Percentiles rank a stretch among this genome's conserved stretches.
Conservation (phyloP, 768 basidiomycete genomes). For the Boletus sensibilis region DNA sequence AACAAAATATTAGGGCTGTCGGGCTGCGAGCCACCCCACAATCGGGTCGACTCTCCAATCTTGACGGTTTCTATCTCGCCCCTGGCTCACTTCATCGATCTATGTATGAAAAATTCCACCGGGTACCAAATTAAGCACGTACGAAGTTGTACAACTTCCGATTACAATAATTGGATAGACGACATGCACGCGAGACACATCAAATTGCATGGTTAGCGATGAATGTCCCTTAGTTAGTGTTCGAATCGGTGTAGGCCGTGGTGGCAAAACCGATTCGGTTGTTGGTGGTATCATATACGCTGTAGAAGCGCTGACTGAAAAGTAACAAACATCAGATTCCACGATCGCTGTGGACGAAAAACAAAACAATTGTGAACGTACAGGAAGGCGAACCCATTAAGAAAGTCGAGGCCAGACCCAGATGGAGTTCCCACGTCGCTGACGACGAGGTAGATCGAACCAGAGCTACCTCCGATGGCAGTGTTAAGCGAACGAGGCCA, state of each 20-base stretch:
- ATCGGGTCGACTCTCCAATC: no score
- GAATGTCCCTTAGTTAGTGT: slow-evolving; percentile 6
- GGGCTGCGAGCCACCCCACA: no score
- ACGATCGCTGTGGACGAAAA: not conserved
- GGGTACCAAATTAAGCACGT: not conserved
- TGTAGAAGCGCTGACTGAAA: slow-evolving; percentile 42
- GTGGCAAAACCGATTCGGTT: slow-evolving; percentile 40
- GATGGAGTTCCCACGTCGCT: slow-evolving; percentile 11
- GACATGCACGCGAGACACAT: not conserved
- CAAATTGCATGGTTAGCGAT: not conserved
- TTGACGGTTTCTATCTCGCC: not conserved
- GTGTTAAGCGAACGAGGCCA: slow-evolving; percentile 37
- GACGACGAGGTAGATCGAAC: slow-evolving; percentile 31
- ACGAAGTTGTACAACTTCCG: not conserved
- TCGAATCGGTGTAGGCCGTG: slow-evolving; percentile 32
- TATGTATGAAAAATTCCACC: not conserved
- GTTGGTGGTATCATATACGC: slow-evolving; percentile 41
- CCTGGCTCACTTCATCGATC: no score
- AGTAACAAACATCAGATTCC: not conserved
- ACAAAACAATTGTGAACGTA: not conserved
- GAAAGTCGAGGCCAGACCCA: slow-evolving; percentile 20
- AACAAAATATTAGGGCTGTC: no score
- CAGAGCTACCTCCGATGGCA: slow-evolving; percentile 24
- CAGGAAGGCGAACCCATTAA: slow-evolving; percentile 20
- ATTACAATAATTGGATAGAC: not conserved